Evolutionary conservation across 2,329 filamentous ascomycete species (phyloP), one percentile per base, ranked within the genome.

Genomic region (Fusarium globosum): DNA sequence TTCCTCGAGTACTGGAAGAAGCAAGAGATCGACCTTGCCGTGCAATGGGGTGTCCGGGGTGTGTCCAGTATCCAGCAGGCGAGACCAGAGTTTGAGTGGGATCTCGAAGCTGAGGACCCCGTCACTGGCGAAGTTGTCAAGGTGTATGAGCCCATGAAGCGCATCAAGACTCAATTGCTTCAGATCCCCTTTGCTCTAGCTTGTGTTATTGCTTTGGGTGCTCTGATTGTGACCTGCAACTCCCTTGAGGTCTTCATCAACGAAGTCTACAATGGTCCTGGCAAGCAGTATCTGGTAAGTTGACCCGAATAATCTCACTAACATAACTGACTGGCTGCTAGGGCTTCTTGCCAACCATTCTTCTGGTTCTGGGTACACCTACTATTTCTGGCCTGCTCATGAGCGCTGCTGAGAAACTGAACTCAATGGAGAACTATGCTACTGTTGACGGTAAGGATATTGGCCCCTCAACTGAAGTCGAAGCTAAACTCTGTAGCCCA

Each of bases 1-100:
- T 98, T 98, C 79, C 93, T 97, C 64, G 96, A 98, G 80, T 97
- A 93, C 82, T 98, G 96, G 96, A 97, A 97, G 84, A 93, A 96
- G 77, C 94, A 97, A 81, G 94, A 98, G 82, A 86, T 91, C 4
- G 95, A 98, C 79, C 86, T 98, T 13, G 92, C 92, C 14, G 90
- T 97, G 21, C 90, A 94, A 76, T 98, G 96, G 96, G 93, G 93
- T 20, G 95, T 97, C 7, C 91, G 93, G 57, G 93, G 93, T 12
- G 95, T 97, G 3, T 95, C 93, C 8, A 88, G 86, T 56, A 94
- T 98, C 60, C 94, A 97, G 78, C 90, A 90, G 48, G 93, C 92
- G 73, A 89, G 95, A 52, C 88, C 90, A 41, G 89, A 96, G 77
- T 98, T 97, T 82, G 83, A 89, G 74, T 93, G 93, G 83, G 94